Evolutionary conservation across 306 rosid species (phyloP).

Genomic region (Lagenaria siceraria): DNA sequence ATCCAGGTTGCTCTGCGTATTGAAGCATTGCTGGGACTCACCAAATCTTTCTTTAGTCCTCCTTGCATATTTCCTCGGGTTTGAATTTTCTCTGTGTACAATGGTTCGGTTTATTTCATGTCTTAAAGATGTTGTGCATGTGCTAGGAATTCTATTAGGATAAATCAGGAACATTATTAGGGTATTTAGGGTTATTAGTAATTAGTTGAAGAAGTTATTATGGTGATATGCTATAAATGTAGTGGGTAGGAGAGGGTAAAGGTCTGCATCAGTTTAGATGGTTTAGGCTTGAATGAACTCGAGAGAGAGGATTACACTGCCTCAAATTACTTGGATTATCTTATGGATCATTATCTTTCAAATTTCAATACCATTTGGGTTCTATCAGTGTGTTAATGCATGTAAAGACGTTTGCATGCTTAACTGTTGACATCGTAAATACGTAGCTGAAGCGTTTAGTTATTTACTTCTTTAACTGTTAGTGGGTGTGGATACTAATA

Average conservation of each 20-base stretch:
- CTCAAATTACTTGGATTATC: not conserved
- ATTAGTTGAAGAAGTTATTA: not conserved
- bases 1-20: constrained; percentile 54
- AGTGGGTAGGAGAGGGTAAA: not conserved
- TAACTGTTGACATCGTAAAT: not conserved
- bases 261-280: not conserved
- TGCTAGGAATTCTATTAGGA: not conserved
- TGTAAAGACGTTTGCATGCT: not conserved
- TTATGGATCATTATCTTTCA: not conserved
- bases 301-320: not conserved
- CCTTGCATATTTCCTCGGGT: constrained; percentile 75
- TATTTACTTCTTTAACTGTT: not conserved
- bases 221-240: not conserved
- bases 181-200: not conserved
- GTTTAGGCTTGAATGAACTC: not conserved
- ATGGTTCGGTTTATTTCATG: not conserved
- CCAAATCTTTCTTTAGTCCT: constrained; percentile 54
- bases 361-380: not conserved
- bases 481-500: not conserved
- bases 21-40: constrained; percentile 56
- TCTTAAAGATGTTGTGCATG: not conserved
- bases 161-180: not conserved
- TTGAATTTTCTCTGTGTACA: constrained; percentile 11
- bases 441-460: not conserved
- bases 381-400: not conserved